These are phyloP conservation scores for Pythium rishiriense DNA, from an alignment of 352 stramenopile species.

Conservation along the genomic window DNA sequence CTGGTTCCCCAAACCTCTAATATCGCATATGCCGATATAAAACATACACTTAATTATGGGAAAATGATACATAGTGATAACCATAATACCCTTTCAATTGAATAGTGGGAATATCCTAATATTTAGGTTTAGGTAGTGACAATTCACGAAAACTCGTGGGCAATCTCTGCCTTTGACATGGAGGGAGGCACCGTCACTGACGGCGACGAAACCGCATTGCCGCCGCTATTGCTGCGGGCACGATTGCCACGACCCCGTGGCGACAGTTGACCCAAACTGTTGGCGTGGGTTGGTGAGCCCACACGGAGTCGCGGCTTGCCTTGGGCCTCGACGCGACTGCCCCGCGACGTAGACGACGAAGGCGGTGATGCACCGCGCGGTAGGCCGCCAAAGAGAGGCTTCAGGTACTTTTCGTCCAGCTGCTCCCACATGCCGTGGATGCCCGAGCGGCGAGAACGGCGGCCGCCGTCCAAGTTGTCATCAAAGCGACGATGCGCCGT, in stretches of 20 bases:
- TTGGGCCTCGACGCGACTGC: not conserved
- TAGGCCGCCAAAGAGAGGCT: conserved; percentile 30
- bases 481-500: conserved; percentile 26
- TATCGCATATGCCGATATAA: not conserved
- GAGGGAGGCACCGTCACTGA: not conserved
- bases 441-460: conserved; percentile 35
- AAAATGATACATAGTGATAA: no score
- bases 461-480: conserved; percentile 24
- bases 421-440: conserved; percentile 27
- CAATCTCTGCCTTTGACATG: conserved; percentile 57
- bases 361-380: conserved; percentile 1
- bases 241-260: conserved; percentile 25
- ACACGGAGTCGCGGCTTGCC: not conserved
- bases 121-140: conserved; percentile 7
- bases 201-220: not conserved
- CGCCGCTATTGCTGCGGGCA: conserved; percentile 17
- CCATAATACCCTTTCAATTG: not conserved
- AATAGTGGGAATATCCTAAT: not conserved
- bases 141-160: conserved; percentile 36
- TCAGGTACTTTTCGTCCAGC: conserved; percentile 33
- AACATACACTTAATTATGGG: not conserved
- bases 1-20: not conserved
- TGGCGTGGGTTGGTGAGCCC: not conserved
- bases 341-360: not conserved
- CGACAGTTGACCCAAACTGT: conserved; percentile 9